Conservation (phyloP, 805 yeast species). For the Danielozyma ontarioensis region DNA sequence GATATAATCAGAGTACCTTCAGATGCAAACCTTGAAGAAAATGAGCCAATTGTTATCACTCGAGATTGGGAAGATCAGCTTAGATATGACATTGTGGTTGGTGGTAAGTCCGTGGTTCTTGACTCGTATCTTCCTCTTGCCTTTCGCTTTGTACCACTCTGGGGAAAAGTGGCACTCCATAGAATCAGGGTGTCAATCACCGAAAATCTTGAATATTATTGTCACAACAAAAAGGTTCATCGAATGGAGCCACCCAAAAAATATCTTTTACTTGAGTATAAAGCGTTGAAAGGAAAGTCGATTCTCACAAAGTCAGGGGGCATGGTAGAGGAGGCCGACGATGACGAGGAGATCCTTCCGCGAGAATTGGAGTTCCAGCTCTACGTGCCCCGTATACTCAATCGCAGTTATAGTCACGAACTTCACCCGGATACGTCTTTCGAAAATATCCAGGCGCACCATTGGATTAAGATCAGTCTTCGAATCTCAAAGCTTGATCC, state of each 20-base stretch:
- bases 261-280: conserved; percentile 74
- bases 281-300: conserved; percentile 49
- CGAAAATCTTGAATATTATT: conserved; percentile 87
- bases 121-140: conserved; percentile 82
- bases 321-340: conserved; percentile 26
- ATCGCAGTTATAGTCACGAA: conserved; percentile 40
- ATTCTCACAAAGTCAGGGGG: conserved; percentile 40
- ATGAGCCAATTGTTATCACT: conserved; percentile 87
- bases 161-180: conserved; percentile 79
- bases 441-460: conserved; percentile 79
- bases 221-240: conserved; percentile 82
- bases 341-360: conserved; percentile 56
- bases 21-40: conserved; percentile 75
- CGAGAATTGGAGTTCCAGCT: conserved; percentile 82
- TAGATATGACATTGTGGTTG: conserved; percentile 84
- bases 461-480: conserved; percentile 90
- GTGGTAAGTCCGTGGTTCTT: conserved; percentile 81
- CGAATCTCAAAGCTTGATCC: conserved; percentile 69
- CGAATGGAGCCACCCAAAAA: conserved; percentile 87
- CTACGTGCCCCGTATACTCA: conserved; percentile 69
- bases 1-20: conserved; percentile 70
- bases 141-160: conserved; percentile 73
- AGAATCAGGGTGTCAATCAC: conserved; percentile 81
- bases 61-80: conserved; percentile 93
- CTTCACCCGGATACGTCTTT: conserved; percentile 85